A percentile compares a stretch with the other conserved stretches of the same genome.
These are phyloP conservation scores for Amylostereum areolatum DNA, from an alignment of 1,284 basidiomycete genomes.

Conservation along the genomic window DNA sequence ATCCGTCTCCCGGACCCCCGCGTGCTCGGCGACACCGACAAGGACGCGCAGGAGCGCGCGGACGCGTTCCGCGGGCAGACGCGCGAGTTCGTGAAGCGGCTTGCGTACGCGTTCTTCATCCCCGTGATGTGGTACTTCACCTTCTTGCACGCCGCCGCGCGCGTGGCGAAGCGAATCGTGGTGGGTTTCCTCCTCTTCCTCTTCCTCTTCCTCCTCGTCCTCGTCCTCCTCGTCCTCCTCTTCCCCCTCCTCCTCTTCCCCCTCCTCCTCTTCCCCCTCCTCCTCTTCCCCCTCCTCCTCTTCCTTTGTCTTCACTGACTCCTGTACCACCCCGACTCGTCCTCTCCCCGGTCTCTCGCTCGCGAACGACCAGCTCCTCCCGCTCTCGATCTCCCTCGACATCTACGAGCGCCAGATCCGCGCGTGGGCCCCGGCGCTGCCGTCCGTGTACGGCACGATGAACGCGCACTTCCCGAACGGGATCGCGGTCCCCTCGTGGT, in stretches of 20 bases:
- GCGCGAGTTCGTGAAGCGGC: constrained; percentile 3
- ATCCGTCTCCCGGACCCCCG: background rate
- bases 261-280: too few species aligned
- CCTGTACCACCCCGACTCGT: too few species aligned
- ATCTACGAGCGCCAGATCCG: constrained; percentile 11
- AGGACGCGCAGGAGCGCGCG: background rate
- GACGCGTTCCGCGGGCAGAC: background rate
- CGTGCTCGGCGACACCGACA: background rate
- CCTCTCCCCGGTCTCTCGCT: background rate
- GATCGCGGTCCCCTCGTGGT: too few species aligned
- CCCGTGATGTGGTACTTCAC: constrained; percentile 14
- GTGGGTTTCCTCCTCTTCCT: constrained; percentile 4
- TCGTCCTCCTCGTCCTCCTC: too few species aligned
- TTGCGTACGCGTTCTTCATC: constrained; percentile 8
- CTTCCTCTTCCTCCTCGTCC: background rate
- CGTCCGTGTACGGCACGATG: constrained; percentile 8
- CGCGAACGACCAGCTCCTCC: background rate
- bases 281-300: too few species aligned
- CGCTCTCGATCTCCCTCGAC: constrained; percentile 5
- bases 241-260: too few species aligned
- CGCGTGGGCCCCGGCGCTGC: constrained; percentile 4
- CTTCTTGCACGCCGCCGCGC: background rate
- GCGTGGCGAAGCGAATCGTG: background rate
- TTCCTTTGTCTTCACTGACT: too few species aligned
- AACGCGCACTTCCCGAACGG: constrained; percentile 3